Evolutionary conservation across 2,329 filamentous ascomycete species (phyloP).

Genomic region (Lachnellula suecica): DNA sequence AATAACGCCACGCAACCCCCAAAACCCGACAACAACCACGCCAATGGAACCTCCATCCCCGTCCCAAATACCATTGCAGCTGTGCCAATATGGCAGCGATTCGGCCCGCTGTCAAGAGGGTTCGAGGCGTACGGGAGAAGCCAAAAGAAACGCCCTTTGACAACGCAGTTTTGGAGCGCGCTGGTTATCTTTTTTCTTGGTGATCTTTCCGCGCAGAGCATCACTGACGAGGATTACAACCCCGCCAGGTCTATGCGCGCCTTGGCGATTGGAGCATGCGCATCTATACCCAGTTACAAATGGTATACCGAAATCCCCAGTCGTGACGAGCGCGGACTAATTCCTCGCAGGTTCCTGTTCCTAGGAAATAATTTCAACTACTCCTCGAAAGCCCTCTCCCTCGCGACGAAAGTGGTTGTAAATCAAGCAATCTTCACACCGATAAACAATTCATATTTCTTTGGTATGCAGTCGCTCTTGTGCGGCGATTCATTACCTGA

Average conservation of each 20-base stretch:
- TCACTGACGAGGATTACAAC: constrained; percentile 64
- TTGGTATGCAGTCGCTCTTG: constrained; percentile 74
- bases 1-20: constrained; percentile 3
- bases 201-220: constrained; percentile 74
- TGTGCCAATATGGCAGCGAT: constrained; percentile 50
- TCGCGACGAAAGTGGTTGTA: constrained; percentile 74
- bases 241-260: constrained; percentile 67
- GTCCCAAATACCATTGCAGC: constrained; percentile 41
- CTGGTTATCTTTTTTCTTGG: constrained; percentile 77
- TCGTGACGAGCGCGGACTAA: too few relatives aligned
- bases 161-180: constrained; percentile 76
- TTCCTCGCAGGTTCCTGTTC: constrained; percentile 70
- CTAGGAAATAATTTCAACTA: constrained; percentile 84
- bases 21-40: constrained; percentile 19
- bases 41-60: constrained; percentile 38
- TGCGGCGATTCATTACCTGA: constrained; percentile 64
- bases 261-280: constrained; percentile 70
- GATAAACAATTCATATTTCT: constrained; percentile 80
- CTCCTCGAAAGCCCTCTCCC: constrained; percentile 65
- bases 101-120: constrained; percentile 54
- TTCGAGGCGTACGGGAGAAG: constrained; percentile 65
- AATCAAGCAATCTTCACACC: constrained; percentile 84
- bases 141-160: constrained; percentile 70
- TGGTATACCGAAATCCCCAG: too few relatives aligned
- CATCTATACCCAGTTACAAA: constrained; percentile 75